Conservation (phyloP, 306 rosid genomes). For the Echinosophora koreensis region DNA sequence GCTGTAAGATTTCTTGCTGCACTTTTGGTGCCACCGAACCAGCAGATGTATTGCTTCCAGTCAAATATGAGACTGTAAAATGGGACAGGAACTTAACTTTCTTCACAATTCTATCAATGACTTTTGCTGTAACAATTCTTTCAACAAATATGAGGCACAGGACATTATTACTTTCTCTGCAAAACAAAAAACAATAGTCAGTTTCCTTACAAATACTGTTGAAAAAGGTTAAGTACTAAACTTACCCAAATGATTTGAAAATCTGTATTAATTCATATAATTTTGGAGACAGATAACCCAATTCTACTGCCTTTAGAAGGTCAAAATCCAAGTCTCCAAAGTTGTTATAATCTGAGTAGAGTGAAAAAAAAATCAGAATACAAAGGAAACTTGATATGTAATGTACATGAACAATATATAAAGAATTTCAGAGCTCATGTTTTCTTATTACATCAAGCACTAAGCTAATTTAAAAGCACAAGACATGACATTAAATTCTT, state of each 20-base stretch:
- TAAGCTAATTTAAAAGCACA: not conserved
- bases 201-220: conserved; percentile 18
- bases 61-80: conserved; percentile 69
- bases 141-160: conserved; percentile 75
- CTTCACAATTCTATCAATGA: conserved; percentile 65
- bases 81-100: conserved; percentile 59
- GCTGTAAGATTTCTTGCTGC: conserved; percentile 64
- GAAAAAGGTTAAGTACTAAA: not conserved
- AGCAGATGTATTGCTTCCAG: conserved; percentile 64
- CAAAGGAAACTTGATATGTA: not conserved
- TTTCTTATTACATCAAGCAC: not conserved
- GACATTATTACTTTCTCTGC: conserved; percentile 64
- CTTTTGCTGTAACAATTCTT: conserved; percentile 75
- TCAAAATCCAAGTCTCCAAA: conserved; percentile 52
- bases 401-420: not conserved
- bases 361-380: not conserved
- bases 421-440: conserved; percentile 3
- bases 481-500: not conserved
- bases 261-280: conserved; percentile 60
- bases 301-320: conserved; percentile 55
- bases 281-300: conserved; percentile 70
- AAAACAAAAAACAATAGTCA: conserved; percentile 38
- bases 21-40: conserved; percentile 59
- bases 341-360: conserved; percentile 50
- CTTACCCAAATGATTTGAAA: conserved; percentile 71